Evolutionary conservation across 1,284 basidiomycete species (phyloP).

Genomic region (Anthracocystis walkeri): DNA sequence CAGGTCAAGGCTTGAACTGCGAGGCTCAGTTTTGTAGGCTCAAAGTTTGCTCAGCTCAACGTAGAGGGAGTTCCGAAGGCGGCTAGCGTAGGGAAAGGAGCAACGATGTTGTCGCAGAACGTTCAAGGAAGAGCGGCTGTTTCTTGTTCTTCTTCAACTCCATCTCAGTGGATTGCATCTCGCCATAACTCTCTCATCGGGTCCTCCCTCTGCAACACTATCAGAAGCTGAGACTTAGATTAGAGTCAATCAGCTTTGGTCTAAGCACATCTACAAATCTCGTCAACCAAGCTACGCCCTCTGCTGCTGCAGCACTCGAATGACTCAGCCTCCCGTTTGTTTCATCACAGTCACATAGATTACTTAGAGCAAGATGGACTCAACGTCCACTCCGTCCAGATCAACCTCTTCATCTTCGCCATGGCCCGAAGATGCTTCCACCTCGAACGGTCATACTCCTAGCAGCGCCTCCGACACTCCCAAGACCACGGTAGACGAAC

Average conservation of each 20-base stretch:
- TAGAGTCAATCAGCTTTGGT: neutral
- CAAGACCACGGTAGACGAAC: constrained; percentile 4
- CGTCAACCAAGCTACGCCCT: neutral
- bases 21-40: neutral
- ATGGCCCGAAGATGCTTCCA: constrained; percentile 1
- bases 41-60: neutral
- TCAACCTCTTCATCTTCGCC: constrained; percentile 13
- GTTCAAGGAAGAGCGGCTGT: neutral
- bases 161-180: neutral
- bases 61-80: neutral
- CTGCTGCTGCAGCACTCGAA: neutral
- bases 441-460: constrained; percentile 1
- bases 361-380: constrained; percentile 9
- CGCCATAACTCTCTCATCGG: neutral
- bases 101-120: neutral
- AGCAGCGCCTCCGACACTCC: constrained; percentile 18
- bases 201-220: neutral
- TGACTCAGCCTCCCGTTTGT: constrained; percentile 4
- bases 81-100: neutral
- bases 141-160: constrained; percentile 2
- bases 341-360: neutral
- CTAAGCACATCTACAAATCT: neutral
- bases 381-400: constrained; percentile 16
- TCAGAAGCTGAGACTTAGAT: neutral
- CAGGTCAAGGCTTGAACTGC: neutral